A percentile compares a stretch with the other conserved stretches of the same genome.
Conservation (phyloP, 108 stramenopile species). For the Schizochytrium sp. region DNA sequence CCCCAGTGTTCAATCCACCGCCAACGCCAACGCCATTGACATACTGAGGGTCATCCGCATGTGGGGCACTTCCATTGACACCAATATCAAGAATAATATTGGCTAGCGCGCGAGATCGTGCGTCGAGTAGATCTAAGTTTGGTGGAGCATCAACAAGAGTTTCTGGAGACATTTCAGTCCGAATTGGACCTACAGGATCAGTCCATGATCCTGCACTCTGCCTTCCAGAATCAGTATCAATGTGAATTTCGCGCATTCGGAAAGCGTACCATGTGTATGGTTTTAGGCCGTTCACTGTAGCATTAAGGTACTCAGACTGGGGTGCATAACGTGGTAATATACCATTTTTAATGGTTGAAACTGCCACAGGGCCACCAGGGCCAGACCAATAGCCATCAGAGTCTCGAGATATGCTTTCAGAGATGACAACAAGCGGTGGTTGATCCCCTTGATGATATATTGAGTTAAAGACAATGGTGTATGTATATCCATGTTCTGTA, state of each 20-base stretch:
- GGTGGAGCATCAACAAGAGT: not conserved
- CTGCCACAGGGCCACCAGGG: not conserved
- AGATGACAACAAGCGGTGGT: not conserved
- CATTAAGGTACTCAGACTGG: not conserved
- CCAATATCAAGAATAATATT: not conserved
- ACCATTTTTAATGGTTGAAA: not conserved
- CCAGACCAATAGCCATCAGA: not conserved
- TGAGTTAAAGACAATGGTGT: not conserved
- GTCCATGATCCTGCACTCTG: not conserved
- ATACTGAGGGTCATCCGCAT: not conserved
- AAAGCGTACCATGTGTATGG: slow-evolving; percentile 45
- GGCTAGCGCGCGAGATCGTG: not conserved
- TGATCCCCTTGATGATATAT: not conserved
- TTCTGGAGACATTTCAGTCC: not conserved
- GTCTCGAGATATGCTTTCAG: not conserved
- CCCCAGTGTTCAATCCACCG: not conserved
- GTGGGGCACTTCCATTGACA: not conserved
- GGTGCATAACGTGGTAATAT: not conserved
- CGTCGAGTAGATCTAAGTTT: not conserved
- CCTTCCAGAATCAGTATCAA: not conserved
- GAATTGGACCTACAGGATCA: not conserved
- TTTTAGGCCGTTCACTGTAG: not conserved
- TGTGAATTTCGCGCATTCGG: not conserved
- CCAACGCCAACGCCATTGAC: not conserved
- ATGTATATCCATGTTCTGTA: not conserved